Evolutionary conservation across 306 rosid genomes (phyloP).

Genomic region (Styphnolobium japonicum): DNA sequence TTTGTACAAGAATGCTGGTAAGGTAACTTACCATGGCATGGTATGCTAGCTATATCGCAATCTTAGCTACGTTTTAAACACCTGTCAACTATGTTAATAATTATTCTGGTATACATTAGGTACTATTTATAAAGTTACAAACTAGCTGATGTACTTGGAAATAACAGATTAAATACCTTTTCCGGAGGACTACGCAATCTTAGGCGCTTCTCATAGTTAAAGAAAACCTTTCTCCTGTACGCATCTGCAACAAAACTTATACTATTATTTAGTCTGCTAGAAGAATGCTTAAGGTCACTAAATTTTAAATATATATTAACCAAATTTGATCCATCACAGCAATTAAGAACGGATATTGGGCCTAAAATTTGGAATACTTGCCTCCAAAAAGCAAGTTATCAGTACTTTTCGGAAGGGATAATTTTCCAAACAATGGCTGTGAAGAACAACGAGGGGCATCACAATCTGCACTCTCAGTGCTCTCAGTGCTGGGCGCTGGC

Average conservation of each 20-base stretch:
- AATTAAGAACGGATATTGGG: background rate
- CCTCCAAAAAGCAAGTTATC: slow-evolving; percentile 57
- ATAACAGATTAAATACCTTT: slow-evolving; percentile 48
- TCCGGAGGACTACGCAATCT: slow-evolving; percentile 84
- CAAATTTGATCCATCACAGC: background rate
- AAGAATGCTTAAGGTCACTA: background rate
- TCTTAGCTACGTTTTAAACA: too few species aligned
- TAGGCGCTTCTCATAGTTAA: slow-evolving; percentile 89
- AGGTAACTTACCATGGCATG: too few species aligned
- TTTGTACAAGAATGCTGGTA: too few species aligned
- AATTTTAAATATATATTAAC: too few species aligned
- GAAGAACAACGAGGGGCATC: slow-evolving; percentile 4
- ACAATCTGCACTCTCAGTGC: background rate
- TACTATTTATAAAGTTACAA: too few species aligned
- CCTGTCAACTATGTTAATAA: too few species aligned
- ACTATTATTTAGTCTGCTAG: too few species aligned
- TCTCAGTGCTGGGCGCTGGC: slow-evolving; percentile 29
- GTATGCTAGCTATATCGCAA: too few species aligned
- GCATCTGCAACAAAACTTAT: slow-evolving; percentile 50
- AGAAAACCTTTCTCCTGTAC: slow-evolving; percentile 82
- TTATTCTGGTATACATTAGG: too few species aligned
- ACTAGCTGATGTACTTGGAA: too few species aligned
- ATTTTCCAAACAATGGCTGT: slow-evolving; percentile 35
- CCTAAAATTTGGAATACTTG: background rate
- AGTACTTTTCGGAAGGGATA: slow-evolving; percentile 51